These are phyloP conservation scores for Drechslerella coelobrocha DNA, from an alignment of 2,329 filamentous ascomycete genomes.

Conservation along the genomic window DNA sequence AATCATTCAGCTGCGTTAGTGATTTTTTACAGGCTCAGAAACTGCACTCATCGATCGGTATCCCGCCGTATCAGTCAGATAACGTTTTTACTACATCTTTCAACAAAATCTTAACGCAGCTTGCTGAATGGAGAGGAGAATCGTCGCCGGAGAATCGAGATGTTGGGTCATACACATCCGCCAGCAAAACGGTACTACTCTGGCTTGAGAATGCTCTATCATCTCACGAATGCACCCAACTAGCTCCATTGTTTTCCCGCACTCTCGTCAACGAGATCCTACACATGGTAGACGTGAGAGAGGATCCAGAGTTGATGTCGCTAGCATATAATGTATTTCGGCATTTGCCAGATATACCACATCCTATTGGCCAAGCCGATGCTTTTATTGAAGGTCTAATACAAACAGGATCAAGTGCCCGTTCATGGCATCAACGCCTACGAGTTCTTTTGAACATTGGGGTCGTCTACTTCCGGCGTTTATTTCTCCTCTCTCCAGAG, in stretches of 20 bases:
- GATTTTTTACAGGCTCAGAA: constrained; percentile 80
- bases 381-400: constrained; percentile 86
- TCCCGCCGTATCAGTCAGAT: constrained; percentile 79
- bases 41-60: constrained; percentile 78
- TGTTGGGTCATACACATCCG: constrained; percentile 91
- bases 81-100: constrained; percentile 77
- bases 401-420: constrained; percentile 80
- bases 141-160: constrained; percentile 87
- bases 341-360: constrained; percentile 92
- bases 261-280: constrained; percentile 89
- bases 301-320: constrained; percentile 92
- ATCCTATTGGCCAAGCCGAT: constrained; percentile 82
- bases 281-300: constrained; percentile 99
- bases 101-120: constrained; percentile 74
- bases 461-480: constrained; percentile 93
- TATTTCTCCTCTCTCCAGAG: constrained; percentile 79
- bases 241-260: constrained; percentile 88
- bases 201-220: constrained; percentile 93
- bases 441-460: constrained; percentile 98
- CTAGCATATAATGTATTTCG: constrained; percentile 96
- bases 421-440: constrained; percentile 93
- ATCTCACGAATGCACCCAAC: constrained; percentile 88
- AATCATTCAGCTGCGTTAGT: constrained; percentile 83
- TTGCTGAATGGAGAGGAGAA: constrained; percentile 87
- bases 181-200: constrained; percentile 91